phyloP scores from a whole-genome alignment of 2,329 filamentous ascomycete genomes.

The Chaetomiaceae sp. region DNA sequence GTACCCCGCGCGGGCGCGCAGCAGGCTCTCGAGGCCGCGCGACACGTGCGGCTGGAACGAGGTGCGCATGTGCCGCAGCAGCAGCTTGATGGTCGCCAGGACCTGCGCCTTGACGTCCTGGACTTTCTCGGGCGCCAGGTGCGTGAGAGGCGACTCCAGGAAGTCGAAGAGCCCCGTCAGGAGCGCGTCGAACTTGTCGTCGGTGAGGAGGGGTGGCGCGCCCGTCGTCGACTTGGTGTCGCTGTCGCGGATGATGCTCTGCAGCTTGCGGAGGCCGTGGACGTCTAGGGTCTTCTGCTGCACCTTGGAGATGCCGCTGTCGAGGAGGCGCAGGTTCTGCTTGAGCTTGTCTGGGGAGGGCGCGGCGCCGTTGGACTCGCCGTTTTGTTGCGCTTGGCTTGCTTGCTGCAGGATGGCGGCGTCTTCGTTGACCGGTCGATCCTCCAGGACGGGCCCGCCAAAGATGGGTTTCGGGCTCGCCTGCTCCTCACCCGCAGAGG shows the following conservation, averaged over 20 bases:
- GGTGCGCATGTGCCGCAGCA: constrained; percentile 63
- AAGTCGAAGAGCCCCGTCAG: constrained; percentile 66
- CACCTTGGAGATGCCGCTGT: constrained; percentile 70
- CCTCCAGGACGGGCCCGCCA: constrained; percentile 51
- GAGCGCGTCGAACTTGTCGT: constrained; percentile 65
- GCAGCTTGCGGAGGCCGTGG: constrained; percentile 73
- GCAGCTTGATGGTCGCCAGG: constrained; percentile 66
- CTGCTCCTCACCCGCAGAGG: constrained; percentile 48
- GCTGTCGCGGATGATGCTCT: constrained; percentile 66
- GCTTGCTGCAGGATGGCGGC: constrained; percentile 32
- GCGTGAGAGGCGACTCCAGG: constrained; percentile 56
- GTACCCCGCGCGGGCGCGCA: constrained; percentile 60
- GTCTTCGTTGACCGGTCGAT: constrained; percentile 57
- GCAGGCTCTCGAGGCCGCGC: constrained; percentile 61
- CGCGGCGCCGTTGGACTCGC: constrained; percentile 19
- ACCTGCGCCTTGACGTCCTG: constrained; percentile 72
- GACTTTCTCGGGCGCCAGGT: constrained; percentile 57
- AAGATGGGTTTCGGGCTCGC: constrained; percentile 42
- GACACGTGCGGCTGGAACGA: constrained; percentile 64
- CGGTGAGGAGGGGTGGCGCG: constrained; percentile 47
- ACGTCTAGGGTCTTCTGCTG: constrained; percentile 69
- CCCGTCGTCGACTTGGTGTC: constrained; percentile 38
- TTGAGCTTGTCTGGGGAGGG: constrained; percentile 49
- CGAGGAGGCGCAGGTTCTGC: constrained; percentile 59
- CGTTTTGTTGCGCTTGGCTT: constrained; percentile 14